Evolutionary conservation across 257 asterid species (phyloP).

Genomic region (Lantana camara): DNA sequence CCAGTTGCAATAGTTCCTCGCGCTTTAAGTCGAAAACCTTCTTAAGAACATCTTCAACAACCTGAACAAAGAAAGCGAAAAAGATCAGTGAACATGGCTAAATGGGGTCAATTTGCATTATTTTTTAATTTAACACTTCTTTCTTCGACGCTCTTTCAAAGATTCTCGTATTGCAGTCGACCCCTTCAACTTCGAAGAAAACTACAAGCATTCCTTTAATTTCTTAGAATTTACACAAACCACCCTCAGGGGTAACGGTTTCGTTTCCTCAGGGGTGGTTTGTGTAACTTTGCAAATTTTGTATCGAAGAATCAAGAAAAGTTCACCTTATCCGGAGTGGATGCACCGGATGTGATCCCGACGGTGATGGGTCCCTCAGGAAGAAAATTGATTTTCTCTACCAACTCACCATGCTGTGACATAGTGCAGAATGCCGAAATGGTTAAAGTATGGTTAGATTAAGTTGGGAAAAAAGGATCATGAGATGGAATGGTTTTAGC

Average conservation of each 20-base stretch:
- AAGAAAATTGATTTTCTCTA: constrained; percentile 68
- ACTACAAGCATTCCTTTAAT: too few relatives aligned
- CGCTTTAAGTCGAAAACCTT: constrained; percentile 80
- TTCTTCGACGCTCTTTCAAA: too few relatives aligned
- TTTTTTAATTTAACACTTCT: too few relatives aligned
- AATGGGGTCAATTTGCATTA: too few relatives aligned
- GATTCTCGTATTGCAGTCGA: too few relatives aligned
- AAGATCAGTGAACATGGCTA: too few relatives aligned
- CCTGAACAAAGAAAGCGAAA: constrained; percentile 39
- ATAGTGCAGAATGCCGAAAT: constrained; percentile 6
- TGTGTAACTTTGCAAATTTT: neutral
- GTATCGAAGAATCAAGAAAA: neutral
- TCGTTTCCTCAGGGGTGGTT: too few relatives aligned
- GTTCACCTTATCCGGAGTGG: constrained; percentile 86
- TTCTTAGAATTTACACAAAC: too few relatives aligned
- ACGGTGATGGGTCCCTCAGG: constrained; percentile 74
- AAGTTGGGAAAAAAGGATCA: neutral
- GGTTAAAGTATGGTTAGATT: neutral
- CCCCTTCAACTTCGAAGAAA: too few relatives aligned
- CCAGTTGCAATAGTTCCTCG: constrained; percentile 57
- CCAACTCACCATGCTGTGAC: constrained; percentile 78
- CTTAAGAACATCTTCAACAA: constrained; percentile 68
- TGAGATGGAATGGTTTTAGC: neutral
- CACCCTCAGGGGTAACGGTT: too few relatives aligned
- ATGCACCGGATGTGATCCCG: constrained; percentile 84